Base-by-base conservation (phyloP, 768 basidiomycete genomes). In the Boletus bicolor region DNA sequence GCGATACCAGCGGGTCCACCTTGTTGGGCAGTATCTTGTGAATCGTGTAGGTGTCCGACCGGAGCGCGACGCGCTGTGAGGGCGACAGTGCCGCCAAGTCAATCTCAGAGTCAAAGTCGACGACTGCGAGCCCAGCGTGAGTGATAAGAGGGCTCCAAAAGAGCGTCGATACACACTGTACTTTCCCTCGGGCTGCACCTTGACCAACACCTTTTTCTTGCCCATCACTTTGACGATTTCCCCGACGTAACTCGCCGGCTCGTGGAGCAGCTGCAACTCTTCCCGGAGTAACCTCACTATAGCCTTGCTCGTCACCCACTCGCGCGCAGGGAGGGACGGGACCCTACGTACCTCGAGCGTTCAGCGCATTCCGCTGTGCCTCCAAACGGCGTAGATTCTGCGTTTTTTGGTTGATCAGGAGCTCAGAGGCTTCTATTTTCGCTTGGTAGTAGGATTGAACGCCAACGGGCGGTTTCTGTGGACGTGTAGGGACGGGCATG, bases 181-280 rank as follows among this genome's bases (percentile, higher is more conserved):
- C 84, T 98, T 98, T 50, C 96, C 97, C 77, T 99, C 95, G 0
- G 95, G 96, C 70, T 98, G 95, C 6, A 98, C 93, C 72, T 99
- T 98, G 59, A 99, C 95, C 41, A 98, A 76, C 14, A 98, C 95
- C 74, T 97, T 98, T 73, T 86, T 98, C 87, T 98, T 98, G 53
- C 95, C 93, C 97, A 98, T 99, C 7, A 97, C 89, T 75, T 96
- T 98, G 62, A 98, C 88, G 12, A 98, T 86, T 74, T 98, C 97
- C 7, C 97, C 97, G 39, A 99, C 95, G 75, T 98, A 98, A 68
- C 89, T 92, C 28, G 94, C 96, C 0, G 97, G 94, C 67, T 98
- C 96, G 60, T 94, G 93, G 7, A 97, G 77, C 12, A 95, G 77
- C 66, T 94, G 94, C 3, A 98, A 76, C 73, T 96, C 96, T 71